These are phyloP conservation scores for Nicotiana rustica DNA, from an alignment of 305 asterid species.

Conservation along the genomic window DNA sequence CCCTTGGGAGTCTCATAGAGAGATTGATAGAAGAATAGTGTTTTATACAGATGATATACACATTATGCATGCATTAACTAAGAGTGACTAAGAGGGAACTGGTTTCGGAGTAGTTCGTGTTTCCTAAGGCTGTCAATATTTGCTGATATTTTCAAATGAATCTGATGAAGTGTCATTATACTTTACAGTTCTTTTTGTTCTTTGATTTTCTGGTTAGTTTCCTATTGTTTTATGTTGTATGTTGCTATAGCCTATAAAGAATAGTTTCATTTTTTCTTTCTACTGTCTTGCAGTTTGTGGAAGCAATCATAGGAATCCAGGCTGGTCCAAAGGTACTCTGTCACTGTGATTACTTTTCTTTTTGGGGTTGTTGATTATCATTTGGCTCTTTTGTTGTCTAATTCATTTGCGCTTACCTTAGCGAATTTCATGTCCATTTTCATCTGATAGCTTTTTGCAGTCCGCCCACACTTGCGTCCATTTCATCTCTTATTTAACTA, in stretches of 20 bases:
- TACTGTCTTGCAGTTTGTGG: conserved; percentile 82
- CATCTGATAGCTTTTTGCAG: conserved; percentile 20
- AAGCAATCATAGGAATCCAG: conserved; percentile 77
- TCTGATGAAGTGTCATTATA: not conserved
- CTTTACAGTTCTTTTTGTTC: not conserved
- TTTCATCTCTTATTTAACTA: conserved; percentile 8
- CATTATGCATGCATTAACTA: not conserved
- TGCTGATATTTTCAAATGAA: conserved; percentile 9
- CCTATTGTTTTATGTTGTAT: conserved; percentile 9
- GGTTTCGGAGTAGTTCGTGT: not conserved
- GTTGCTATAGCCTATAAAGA: conserved; percentile 3
- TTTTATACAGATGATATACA: not conserved
- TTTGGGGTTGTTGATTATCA: not conserved
- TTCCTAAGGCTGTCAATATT: conserved; percentile 2
- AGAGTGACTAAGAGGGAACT: not conserved
- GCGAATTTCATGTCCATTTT: conserved; percentile 14
- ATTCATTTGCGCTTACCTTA: not conserved
- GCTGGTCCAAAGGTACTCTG: conserved; percentile 71
- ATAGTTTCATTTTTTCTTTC: conserved; percentile 7
- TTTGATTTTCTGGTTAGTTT: not conserved
- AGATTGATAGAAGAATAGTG: conserved; percentile 18
- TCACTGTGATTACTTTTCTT: not conserved
- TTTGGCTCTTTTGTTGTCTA: conserved; percentile 3
- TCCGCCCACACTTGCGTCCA: conserved; percentile 1
- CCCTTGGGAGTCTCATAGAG: not conserved